Evolutionary conservation across 2,329 filamentous ascomycete species (phyloP).

Genomic region (Aspergillus costaricaensis): DNA sequence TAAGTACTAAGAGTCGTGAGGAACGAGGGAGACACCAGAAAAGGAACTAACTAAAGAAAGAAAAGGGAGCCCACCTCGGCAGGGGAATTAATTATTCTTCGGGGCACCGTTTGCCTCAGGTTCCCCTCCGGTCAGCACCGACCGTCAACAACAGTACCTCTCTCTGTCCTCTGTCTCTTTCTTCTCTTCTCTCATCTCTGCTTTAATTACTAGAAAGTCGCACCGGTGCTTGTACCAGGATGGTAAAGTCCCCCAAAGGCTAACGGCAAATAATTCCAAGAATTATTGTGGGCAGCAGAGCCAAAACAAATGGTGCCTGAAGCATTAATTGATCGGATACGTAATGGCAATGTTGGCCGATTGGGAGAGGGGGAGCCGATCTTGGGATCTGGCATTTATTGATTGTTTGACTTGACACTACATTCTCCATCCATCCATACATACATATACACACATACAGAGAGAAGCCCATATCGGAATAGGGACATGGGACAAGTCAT

Average conservation of each 20-base stretch:
- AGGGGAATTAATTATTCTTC: neutral
- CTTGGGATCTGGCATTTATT: neutral
- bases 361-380: conserved; percentile 6
- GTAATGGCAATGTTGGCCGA: conserved; percentile 12
- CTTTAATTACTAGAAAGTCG: neutral
- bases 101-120: conserved; percentile 3
- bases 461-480: neutral
- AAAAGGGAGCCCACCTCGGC: neutral
- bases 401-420: too few species aligned
- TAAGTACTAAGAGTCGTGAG: neutral
- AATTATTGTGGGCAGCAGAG: conserved; percentile 6
- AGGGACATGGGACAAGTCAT: neutral
- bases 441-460: too few species aligned
- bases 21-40: conserved; percentile 2
- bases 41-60: neutral
- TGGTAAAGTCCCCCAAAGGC: neutral
- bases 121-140: neutral
- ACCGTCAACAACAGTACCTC: neutral
- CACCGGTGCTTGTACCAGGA: neutral
- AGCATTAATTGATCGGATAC: conserved; percentile 22
- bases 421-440: too few species aligned
- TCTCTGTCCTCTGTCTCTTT: too few species aligned
- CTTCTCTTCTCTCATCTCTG: too few species aligned
- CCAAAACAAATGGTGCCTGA: conserved; percentile 3
- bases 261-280: conserved; percentile 2